phyloP scores from a whole-genome alignment of 2,329 filamentous ascomycete species.

The Lachnellula cervina region DNA sequence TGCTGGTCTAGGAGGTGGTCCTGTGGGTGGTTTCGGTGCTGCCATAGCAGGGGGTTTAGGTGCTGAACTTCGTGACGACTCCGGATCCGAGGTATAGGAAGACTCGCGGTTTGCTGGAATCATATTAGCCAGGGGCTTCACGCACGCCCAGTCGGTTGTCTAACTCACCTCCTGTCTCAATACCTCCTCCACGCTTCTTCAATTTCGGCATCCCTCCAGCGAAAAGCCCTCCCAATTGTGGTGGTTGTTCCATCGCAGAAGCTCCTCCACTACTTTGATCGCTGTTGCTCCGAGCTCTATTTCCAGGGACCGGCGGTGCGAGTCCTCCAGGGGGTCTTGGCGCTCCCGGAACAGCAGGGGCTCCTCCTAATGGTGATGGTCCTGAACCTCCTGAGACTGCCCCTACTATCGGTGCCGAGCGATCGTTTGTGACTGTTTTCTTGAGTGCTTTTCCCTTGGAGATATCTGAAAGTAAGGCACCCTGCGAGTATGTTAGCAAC shows the following conservation, averaged over 20 bases:
- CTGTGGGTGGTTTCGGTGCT: slow-evolving; percentile 55
- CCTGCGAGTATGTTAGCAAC: slow-evolving; percentile 46
- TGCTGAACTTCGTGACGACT: slow-evolving; percentile 54
- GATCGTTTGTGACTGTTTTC: slow-evolving; percentile 87
- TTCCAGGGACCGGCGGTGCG: slow-evolving; percentile 65
- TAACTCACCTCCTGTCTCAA: slow-evolving; percentile 63
- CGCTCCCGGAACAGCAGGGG: slow-evolving; percentile 72
- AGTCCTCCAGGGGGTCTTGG: slow-evolving; percentile 56
- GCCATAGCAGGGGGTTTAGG: slow-evolving; percentile 52
- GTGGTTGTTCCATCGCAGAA: slow-evolving; percentile 53
- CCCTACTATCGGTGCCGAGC: slow-evolving; percentile 71
- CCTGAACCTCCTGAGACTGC: slow-evolving; percentile 50
- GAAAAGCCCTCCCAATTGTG: slow-evolving; percentile 83
- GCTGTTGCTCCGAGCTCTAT: slow-evolving; percentile 77
- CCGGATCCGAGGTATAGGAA: slow-evolving; percentile 78
- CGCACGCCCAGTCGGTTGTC: neutral
- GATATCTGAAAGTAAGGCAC: slow-evolving; percentile 84
- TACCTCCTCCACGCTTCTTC: slow-evolving; percentile 76
- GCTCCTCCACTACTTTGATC: slow-evolving; percentile 52
- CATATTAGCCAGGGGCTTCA: slow-evolving; percentile 19
- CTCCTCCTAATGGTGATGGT: slow-evolving; percentile 63
- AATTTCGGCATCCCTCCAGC: slow-evolving; percentile 94
- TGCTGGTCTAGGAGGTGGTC: slow-evolving; percentile 50
- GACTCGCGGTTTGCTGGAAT: slow-evolving; percentile 57
- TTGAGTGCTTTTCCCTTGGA: slow-evolving; percentile 73